A percentile compares a stretch with the other conserved stretches of the same genome.
Conservation (phyloP, 2,329 filamentous ascomycete species). For the Clonostachys sp. region DNA sequence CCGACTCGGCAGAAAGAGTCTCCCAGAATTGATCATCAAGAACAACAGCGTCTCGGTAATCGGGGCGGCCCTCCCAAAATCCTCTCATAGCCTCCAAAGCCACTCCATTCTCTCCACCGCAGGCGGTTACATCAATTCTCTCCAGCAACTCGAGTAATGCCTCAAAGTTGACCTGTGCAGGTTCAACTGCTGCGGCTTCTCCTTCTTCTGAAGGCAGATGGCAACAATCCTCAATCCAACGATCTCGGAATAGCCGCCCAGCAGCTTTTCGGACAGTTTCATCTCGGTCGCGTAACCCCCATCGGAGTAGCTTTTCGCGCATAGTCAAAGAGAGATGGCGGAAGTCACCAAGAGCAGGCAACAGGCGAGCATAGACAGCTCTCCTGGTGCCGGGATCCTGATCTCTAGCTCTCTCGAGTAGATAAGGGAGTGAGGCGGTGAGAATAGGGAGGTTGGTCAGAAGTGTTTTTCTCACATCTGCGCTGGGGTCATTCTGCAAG, state of each 20-base stretch:
- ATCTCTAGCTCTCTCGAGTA: slow-evolving; percentile 88
- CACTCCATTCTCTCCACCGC: slow-evolving; percentile 83
- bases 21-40: slow-evolving; percentile 79
- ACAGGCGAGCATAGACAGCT: slow-evolving; percentile 78
- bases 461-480: slow-evolving; percentile 84
- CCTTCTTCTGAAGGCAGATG: slow-evolving; percentile 58
- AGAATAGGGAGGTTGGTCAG: slow-evolving; percentile 87
- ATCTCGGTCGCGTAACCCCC: slow-evolving; percentile 91
- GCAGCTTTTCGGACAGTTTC: slow-evolving; percentile 92
- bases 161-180: slow-evolving; percentile 67
- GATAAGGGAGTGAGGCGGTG: slow-evolving; percentile 75
- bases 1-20: slow-evolving; percentile 75
- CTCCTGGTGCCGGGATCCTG: slow-evolving; percentile 79
- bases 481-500: slow-evolving; percentile 88
- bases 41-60: slow-evolving; percentile 68
- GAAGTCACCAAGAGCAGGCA: slow-evolving; percentile 91
- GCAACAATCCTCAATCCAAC: slow-evolving; percentile 97
- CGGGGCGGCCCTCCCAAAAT: slow-evolving; percentile 90
- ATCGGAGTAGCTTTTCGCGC: slow-evolving; percentile 90
- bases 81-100: slow-evolving; percentile 91
- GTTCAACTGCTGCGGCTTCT: slow-evolving; percentile 47
- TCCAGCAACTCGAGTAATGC: slow-evolving; percentile 87
- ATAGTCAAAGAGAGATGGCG: slow-evolving; percentile 88
- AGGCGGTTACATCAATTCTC: slow-evolving; percentile 88
- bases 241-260: slow-evolving; percentile 82